Evolutionary conservation across 768 basidiomycete genomes (phyloP).

Genomic region (Dendrothele bispora): DNA sequence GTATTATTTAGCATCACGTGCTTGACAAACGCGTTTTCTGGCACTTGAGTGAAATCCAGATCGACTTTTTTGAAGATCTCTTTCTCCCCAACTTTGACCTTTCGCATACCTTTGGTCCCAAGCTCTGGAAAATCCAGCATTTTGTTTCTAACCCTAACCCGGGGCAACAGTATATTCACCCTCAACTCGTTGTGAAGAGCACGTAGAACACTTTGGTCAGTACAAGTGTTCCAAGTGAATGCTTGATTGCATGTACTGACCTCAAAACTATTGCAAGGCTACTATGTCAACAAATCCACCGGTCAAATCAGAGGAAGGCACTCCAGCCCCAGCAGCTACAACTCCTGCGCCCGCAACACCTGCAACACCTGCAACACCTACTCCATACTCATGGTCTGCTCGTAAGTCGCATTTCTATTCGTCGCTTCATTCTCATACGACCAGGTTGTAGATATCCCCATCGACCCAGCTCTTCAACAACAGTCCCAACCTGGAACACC

Average conservation of each 20-base stretch:
- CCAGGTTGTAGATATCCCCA: slow-evolving; percentile 62
- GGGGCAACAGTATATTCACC: too few species aligned
- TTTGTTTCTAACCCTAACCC: too few species aligned
- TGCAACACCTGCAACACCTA: slow-evolving; percentile 27
- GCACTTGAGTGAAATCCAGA: too few species aligned
- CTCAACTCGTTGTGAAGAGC: too few species aligned
- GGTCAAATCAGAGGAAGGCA: slow-evolving; percentile 46
- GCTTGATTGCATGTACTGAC: background rate
- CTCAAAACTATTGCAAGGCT: background rate
- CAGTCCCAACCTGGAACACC: slow-evolving; percentile 35
- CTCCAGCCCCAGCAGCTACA: slow-evolving; percentile 15
- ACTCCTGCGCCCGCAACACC: slow-evolving; percentile 26
- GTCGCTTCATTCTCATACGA: slow-evolving; percentile 6
- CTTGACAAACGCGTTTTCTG: too few species aligned
- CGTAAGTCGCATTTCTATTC: slow-evolving; percentile 13
- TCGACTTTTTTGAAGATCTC: too few species aligned
- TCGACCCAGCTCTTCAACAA: slow-evolving; percentile 69
- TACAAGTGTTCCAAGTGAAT: background rate
- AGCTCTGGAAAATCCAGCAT: too few species aligned
- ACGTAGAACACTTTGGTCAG: too few species aligned
- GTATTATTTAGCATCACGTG: too few species aligned
- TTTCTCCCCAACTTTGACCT: too few species aligned
- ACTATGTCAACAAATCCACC: background rate
- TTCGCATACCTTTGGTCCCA: too few species aligned
- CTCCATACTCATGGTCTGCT: slow-evolving; percentile 27